Base-by-base conservation (phyloP, 148 eudicot genomes). In the Rhododendron ovatum region DNA sequence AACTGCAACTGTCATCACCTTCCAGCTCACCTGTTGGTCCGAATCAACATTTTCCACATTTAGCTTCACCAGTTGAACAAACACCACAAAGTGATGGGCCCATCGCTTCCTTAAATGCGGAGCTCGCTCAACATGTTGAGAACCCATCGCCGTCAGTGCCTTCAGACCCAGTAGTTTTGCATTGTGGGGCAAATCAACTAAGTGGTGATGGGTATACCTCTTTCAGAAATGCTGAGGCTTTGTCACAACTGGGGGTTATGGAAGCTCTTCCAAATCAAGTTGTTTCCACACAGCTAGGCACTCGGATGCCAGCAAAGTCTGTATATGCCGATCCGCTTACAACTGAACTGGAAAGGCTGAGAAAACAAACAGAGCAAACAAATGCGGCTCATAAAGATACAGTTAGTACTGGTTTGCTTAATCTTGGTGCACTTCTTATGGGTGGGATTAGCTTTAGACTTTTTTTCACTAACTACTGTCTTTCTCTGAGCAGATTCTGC, bases 301-400 rank as follows among this genome's bases (percentile, higher is more conserved):
- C 87, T 18, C 84, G 82, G 79, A 78, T 61, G 69, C 78, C 76
- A 80, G n/a, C 80, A 61, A 74, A 73, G 35, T 61, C 88, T 85
- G 83, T 48, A 26, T 47, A 69, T 82, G 45, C 87, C 35, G 94
- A 95, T 85, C 96, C 98, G 13, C 98, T 96, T 83, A 91, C 90
- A 82, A 88, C 26, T 45, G 99, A 93, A 91, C 55, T 88, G 73
- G 95, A 95, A 48, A 90, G 91, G 67, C 86, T 95, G 53, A 85
- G 77, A 28, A 91, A 81, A 85, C 92, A 95, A 84, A 82, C 57
- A 8, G 92, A 90, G 26, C 88, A 89, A 65, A n/a, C 88, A 82
- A 82, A 59, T 17, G 90, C 71, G 82, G 71, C 35, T 71, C 92
- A 88, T 82, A 91, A 91, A 81, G 92, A 92, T 59, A 79, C n/a